A percentile compares a stretch with the other conserved stretches of the same genome.
Conservation (phyloP, 768 basidiomycete genomes). For the Kondoa malvinella region DNA sequence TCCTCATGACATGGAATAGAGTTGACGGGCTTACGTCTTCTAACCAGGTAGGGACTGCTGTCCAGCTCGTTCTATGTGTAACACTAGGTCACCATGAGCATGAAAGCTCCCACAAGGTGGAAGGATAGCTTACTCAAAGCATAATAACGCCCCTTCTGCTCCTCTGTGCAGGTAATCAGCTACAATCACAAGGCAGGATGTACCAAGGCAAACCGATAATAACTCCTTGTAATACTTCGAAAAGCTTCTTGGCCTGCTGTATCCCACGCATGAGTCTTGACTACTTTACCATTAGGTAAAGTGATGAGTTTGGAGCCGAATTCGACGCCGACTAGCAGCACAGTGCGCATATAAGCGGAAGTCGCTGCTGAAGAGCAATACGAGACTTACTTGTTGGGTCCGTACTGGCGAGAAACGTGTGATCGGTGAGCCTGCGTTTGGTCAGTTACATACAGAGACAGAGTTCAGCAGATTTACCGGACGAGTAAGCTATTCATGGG, state of each 20-base stretch:
- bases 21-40: neutral
- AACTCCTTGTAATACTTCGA: conserved; percentile 93
- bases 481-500: no score
- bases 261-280: conserved; percentile 13
- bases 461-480: no score
- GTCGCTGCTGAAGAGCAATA: neutral
- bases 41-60: neutral
- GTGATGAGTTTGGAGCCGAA: conserved; percentile 5
- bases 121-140: conserved; percentile 44
- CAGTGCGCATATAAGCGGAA: neutral
- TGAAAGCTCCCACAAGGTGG: conserved; percentile 44
- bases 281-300: neutral
- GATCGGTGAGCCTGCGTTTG: neutral
- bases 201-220: conserved; percentile 97
- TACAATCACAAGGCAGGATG: conserved; percentile 61
- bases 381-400: neutral
- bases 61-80: conserved; percentile 1
- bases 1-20: neutral
- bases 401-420: neutral
- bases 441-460: no score
- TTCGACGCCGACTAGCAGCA: neutral
- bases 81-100: neutral
- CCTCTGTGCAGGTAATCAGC: conserved; percentile 58
- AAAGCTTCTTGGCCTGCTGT: conserved; percentile 98
- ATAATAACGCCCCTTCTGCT: conserved; percentile 38